Conservation (phyloP, 345 rosid genomes). For the Pistacia atlantica region DNA sequence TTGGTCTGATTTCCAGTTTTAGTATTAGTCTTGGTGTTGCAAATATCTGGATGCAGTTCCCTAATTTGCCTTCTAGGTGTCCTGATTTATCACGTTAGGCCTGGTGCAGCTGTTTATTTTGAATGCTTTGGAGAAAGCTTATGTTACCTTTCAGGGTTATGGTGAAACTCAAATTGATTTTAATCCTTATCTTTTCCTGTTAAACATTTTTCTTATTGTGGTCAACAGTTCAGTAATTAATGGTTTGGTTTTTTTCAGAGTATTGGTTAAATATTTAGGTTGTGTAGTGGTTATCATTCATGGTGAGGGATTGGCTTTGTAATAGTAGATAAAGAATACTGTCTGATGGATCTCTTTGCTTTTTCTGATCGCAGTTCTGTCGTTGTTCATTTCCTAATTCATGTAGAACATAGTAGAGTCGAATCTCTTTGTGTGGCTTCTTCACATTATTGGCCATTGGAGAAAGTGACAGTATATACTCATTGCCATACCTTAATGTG, state of each 20-base stretch:
- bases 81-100: background rate
- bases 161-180: background rate
- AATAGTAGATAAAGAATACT: background rate
- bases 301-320: background rate
- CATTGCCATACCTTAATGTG: background rate
- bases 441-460: background rate
- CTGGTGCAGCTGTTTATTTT: background rate
- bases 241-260: background rate
- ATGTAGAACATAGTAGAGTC: background rate
- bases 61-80: background rate
- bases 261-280: background rate
- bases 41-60: background rate
- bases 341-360: background rate
- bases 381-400: background rate
- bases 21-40: background rate
- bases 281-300: background rate
- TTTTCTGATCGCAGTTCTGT: background rate
- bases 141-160: background rate
- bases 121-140: background rate
- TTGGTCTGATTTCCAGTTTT: background rate
- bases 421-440: conserved; percentile 1
- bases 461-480: background rate
- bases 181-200: background rate
- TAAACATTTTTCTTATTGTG: background rate
- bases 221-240: background rate